Evolutionary conservation across 805 yeast genomes (phyloP).

Genomic region (Pichia insulana): DNA sequence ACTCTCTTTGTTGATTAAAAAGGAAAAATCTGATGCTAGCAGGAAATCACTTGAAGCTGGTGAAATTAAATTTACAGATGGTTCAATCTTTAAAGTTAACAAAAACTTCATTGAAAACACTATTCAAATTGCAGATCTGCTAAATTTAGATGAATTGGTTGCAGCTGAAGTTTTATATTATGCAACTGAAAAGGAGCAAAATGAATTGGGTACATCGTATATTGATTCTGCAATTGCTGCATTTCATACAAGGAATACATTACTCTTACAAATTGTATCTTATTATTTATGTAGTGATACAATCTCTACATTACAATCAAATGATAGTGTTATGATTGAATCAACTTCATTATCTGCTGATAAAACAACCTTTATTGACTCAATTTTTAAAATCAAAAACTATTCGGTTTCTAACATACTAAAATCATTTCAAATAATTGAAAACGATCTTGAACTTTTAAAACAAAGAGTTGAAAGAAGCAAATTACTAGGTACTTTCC

Average conservation of each 20-base stretch:
- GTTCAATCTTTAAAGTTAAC: slow-evolving; percentile 54
- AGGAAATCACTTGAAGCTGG: slow-evolving; percentile 41
- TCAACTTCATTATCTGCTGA: neutral
- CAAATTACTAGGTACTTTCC: slow-evolving; percentile 42
- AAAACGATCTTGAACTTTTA: slow-evolving; percentile 44
- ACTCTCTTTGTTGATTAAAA: slow-evolving; percentile 29
- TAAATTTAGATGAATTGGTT: slow-evolving; percentile 68
- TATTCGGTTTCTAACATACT: slow-evolving; percentile 21
- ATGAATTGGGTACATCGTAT: slow-evolving; percentile 38
- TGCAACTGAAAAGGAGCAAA: slow-evolving; percentile 30
- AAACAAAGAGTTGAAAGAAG: slow-evolving; percentile 44
- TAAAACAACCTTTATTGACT: neutral
- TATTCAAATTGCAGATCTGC: slow-evolving; percentile 48
- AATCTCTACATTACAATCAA: too few relatives aligned
- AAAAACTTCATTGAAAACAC: slow-evolving; percentile 55
- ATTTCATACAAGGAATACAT: slow-evolving; percentile 62
- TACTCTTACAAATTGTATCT: slow-evolving; percentile 58
- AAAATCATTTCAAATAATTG: slow-evolving; percentile 49
- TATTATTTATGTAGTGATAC: slow-evolving; percentile 26
- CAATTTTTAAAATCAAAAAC: neutral
- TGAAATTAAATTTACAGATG: slow-evolving; percentile 41
- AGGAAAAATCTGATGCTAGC: slow-evolving; percentile 37
- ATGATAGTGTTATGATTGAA: too few relatives aligned
- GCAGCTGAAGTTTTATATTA: slow-evolving; percentile 60
- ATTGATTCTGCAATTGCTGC: slow-evolving; percentile 58